Base-by-base conservation (phyloP, 164 flowering plant species). In the Chimonanthus salicifolius region DNA sequence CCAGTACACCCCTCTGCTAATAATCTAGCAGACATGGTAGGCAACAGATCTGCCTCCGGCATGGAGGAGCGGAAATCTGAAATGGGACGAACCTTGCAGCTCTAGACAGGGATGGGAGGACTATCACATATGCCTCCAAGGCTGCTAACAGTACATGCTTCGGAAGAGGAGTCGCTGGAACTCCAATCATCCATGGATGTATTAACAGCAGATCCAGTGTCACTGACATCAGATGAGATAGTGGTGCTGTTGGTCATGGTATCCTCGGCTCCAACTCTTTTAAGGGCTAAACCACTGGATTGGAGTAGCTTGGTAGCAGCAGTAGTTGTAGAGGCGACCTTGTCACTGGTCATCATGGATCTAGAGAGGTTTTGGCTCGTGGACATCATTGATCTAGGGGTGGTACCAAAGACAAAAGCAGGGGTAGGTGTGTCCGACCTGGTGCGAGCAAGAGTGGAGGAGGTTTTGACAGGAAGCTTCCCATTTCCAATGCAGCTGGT, bases 291-390 rank as follows among this genome's bases (percentile, higher is more conserved):
- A 2, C 65, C 58, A 64, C 63, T 79, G 58, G 78, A 77, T 47
- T 75, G 83, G 58, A 77, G 69, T 10, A 80, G 74, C 75, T 77
- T 80, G 44, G 75, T 73, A 64, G 83, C 81, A 67, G 74, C 79
- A 3, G 81, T 75, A 62, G 69, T 72, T n/a, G 71, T 62, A 47
- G 63, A 68, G 18, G 68, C 45, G 45, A 60, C 16, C 15, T 21
- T 16, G 8, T 58, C 20, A 5, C 33, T 44, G 58, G 20, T 64
- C 49, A 73, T 9, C 46, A 3, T 49, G 33, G 70, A 46, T 20
- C 49, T 67, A 15, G 58, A 72, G 49, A 33, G 69, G 16, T 58
- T 47, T 60, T 47, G 76, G 58, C 49, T 69, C 7, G 70, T 47
- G 47, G 48, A 51, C 8, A 16, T 13, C 60, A 64, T 44, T 18